Evolutionary conservation across 306 rosid genomes (phyloP).

Genomic region (Rosa lucieae): DNA sequence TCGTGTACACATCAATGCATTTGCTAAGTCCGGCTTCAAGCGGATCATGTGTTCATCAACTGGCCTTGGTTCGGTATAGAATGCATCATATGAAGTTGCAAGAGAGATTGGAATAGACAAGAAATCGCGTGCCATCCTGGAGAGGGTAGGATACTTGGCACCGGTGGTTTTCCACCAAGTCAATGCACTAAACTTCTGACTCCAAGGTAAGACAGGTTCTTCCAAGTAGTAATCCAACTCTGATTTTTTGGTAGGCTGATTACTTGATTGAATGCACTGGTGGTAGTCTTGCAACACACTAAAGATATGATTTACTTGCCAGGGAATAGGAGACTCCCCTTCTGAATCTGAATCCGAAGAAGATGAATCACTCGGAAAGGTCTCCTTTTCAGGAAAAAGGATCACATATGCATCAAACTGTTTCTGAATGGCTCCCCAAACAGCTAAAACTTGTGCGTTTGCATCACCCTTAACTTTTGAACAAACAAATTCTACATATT

Average conservation of each 20-base stretch:
- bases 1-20: constrained; percentile 13
- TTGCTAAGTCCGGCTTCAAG: constrained; percentile 1
- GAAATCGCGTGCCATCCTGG: constrained; percentile 19
- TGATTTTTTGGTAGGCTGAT: neutral
- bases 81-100: constrained; percentile 1
- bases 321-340: neutral
- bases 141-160: constrained; percentile 13
- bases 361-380: constrained; percentile 5
- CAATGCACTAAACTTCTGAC: constrained; percentile 6
- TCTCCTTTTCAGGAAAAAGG: neutral
- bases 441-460: constrained; percentile 10
- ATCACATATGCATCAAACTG: constrained; percentile 14
- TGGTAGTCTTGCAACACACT: constrained; percentile 11
- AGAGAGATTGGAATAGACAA: constrained; percentile 20
- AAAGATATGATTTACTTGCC: constrained; percentile 3
- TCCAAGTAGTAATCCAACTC: constrained; percentile 19
- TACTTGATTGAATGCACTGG: neutral
- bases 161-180: constrained; percentile 21
- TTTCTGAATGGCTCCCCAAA: constrained; percentile 4
- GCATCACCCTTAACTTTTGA: neutral
- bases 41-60: neutral
- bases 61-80: constrained; percentile 16
- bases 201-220: constrained; percentile 21
- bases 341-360: constrained; percentile 13
- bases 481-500: constrained; percentile 18